Percentiles rank a stretch among this genome's conserved stretches.
Evolutionary conservation across 2,329 filamentous ascomycete genomes (phyloP).

Genomic region (Microdochium paspali): DNA sequence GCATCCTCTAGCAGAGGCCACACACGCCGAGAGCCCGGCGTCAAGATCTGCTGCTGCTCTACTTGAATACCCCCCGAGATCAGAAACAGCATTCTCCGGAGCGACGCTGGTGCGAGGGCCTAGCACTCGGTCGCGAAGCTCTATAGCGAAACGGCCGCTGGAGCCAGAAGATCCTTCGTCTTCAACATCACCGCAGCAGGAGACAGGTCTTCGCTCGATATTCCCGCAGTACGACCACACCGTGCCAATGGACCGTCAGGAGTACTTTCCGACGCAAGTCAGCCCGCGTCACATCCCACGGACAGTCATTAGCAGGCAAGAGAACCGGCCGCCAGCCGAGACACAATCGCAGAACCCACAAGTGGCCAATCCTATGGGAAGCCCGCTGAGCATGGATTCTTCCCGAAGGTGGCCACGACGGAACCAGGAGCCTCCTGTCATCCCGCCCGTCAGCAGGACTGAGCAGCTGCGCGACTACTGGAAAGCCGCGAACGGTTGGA

Average conservation of each 20-base stretch:
- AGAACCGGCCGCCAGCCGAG: conserved; percentile 36
- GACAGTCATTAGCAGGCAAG: conserved; percentile 55
- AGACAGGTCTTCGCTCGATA: conserved; percentile 53
- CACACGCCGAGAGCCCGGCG: background rate
- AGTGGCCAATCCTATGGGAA: conserved; percentile 18
- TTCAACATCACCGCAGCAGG: conserved; percentile 13
- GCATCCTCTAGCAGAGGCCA: background rate
- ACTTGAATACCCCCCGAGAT: conserved; percentile 24
- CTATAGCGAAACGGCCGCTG: conserved; percentile 46
- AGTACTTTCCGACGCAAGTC: conserved; percentile 59
- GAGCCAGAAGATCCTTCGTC: conserved; percentile 18
- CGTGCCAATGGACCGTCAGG: conserved; percentile 55
- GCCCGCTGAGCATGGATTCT: conserved; percentile 19
- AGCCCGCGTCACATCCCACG: conserved; percentile 55
- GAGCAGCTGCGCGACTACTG: conserved; percentile 57
- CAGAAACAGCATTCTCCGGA: conserved; percentile 42
- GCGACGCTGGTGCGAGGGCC: conserved; percentile 38
- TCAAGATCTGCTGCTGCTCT: background rate
- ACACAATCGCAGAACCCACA: conserved; percentile 11
- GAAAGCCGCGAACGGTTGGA: conserved; percentile 63
- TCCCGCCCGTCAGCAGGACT: conserved; percentile 43
- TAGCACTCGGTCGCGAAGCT: conserved; percentile 42
- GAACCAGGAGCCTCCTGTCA: conserved; percentile 30
- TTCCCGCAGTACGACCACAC: conserved; percentile 67
- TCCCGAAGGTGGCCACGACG: conserved; percentile 21